Percentiles rank a stretch among this genome's conserved stretches.
phyloP scores from a whole-genome alignment of 2,329 filamentous ascomycete genomes.

The Leptographium wingfieldii region DNA sequence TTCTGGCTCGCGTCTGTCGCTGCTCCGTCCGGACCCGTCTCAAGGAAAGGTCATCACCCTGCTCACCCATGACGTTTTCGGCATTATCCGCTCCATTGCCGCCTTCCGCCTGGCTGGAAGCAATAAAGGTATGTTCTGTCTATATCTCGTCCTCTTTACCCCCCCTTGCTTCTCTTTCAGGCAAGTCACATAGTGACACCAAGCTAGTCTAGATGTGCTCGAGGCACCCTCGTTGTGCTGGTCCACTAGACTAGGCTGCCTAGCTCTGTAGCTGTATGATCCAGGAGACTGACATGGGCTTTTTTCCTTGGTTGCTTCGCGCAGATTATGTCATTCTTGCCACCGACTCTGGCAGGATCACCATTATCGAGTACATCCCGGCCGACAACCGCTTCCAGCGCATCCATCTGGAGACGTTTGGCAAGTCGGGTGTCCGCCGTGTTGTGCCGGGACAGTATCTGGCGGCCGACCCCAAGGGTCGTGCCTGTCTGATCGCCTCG shows the following conservation, averaged over 20 bases:
- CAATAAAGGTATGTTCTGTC: constrained; percentile 68
- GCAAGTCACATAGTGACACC: constrained; percentile 59
- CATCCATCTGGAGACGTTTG: constrained; percentile 92
- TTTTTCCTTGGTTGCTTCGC: background rate
- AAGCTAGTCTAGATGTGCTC: constrained; percentile 28
- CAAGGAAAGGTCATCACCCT: constrained; percentile 79
- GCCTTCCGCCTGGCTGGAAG: constrained; percentile 88
- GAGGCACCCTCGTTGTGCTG: background rate
- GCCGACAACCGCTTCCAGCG: constrained; percentile 78
- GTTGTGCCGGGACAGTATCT: constrained; percentile 95
- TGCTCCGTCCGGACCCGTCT: constrained; percentile 74
- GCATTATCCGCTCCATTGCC: constrained; percentile 81
- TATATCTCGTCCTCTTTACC: constrained; percentile 50
- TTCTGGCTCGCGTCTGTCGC: constrained; percentile 76
- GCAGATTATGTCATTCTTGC: constrained; percentile 92
- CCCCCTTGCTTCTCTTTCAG: constrained; percentile 90
- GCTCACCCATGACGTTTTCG: constrained; percentile 88
- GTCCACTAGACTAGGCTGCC: background rate
- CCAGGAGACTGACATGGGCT: background rate
- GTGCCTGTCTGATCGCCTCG: constrained; percentile 87
- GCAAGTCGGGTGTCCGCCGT: constrained; percentile 87
- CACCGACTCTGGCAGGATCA: constrained; percentile 89
- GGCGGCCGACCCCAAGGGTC: constrained; percentile 86
- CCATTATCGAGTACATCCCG: constrained; percentile 83
- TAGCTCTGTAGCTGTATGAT: background rate